phyloP scores from a whole-genome alignment of 139 green algal genomes.

The Asterochloris erici region DNA sequence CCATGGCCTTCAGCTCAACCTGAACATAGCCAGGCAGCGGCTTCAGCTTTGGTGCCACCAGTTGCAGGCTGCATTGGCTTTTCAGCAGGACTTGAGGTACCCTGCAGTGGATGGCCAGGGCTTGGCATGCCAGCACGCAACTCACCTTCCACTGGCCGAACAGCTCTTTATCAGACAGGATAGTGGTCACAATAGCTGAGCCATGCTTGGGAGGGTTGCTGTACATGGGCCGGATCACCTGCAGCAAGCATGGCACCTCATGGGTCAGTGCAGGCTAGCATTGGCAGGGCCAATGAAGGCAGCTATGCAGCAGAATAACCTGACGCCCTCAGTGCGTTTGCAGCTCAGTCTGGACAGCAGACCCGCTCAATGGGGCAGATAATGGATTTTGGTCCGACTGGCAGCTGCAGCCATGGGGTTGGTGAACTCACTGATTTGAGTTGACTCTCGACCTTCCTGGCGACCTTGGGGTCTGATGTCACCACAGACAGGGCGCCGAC shows the following conservation, averaged over 20 bases:
- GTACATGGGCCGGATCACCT: constrained; percentile 66
- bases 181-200: constrained; percentile 66
- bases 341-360: background rate
- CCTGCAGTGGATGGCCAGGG: background rate
- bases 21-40: background rate
- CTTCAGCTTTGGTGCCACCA: too few species aligned
- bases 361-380: background rate
- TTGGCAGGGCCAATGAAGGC: background rate
- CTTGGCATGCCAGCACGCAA: background rate
- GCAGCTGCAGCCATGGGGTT: background rate
- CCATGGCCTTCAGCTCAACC: constrained; percentile 65
- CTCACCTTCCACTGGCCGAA: constrained; percentile 73
- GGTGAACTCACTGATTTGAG: constrained; percentile 20
- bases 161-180: constrained; percentile 64
- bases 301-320: background rate
- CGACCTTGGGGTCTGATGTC: constrained; percentile 9
- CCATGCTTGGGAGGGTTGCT: constrained; percentile 78
- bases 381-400: background rate
- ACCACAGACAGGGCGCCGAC: constrained; percentile 44
- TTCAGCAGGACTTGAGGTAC: background rate
- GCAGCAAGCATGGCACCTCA: background rate
- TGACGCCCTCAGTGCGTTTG: background rate
- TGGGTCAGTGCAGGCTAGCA: background rate
- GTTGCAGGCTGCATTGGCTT: too few species aligned
- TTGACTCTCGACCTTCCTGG: constrained; percentile 31